A percentile compares a stretch with the other conserved stretches of the same genome.
These are phyloP conservation scores for Cydonia oblonga DNA, from an alignment of 331 rosid genomes.

Conservation along the genomic window DNA sequence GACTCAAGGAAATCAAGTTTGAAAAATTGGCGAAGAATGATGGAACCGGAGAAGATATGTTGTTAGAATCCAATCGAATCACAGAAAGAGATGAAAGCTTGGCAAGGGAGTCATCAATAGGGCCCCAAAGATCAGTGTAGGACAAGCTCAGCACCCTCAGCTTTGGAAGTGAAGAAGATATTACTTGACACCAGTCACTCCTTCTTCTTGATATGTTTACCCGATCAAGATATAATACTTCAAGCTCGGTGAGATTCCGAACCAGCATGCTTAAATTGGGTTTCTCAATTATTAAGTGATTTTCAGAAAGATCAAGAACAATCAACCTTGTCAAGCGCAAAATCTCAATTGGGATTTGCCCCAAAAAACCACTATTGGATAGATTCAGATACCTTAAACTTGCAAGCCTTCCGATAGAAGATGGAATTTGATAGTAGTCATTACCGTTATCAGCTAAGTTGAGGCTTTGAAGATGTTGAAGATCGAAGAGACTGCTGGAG, in stretches of 20 bases:
- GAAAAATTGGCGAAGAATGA: slow-evolving; percentile 15
- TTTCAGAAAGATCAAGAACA: slow-evolving; percentile 27
- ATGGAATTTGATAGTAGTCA: slow-evolving; percentile 13
- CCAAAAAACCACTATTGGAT: slow-evolving; percentile 26
- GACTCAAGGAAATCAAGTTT: slow-evolving; percentile 11
- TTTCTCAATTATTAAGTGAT: neutral
- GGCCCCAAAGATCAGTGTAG: slow-evolving; percentile 13
- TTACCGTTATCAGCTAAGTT: neutral
- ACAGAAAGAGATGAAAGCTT: slow-evolving; percentile 15
- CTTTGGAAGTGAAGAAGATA: slow-evolving; percentile 7
- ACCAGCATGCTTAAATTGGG: slow-evolving; percentile 21
- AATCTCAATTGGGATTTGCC: slow-evolving; percentile 31
- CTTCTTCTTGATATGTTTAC: slow-evolving; percentile 17
- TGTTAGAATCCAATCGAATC: slow-evolving; percentile 12
- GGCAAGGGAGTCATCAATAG: slow-evolving; percentile 19
- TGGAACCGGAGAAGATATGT: slow-evolving; percentile 19
- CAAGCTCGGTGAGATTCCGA: slow-evolving; percentile 16
- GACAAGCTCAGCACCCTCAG: neutral
- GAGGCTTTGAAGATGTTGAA: neutral
- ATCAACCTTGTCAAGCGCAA: slow-evolving; percentile 17
- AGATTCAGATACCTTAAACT: slow-evolving; percentile 23
- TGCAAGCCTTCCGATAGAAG: slow-evolving; percentile 17
- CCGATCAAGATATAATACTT: slow-evolving; percentile 21
- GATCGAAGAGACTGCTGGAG: neutral
- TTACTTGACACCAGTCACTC: slow-evolving; percentile 21